Evolutionary conservation across 2,329 filamentous ascomycete species (phyloP).

Genomic region (Fusarium verticillioides): DNA sequence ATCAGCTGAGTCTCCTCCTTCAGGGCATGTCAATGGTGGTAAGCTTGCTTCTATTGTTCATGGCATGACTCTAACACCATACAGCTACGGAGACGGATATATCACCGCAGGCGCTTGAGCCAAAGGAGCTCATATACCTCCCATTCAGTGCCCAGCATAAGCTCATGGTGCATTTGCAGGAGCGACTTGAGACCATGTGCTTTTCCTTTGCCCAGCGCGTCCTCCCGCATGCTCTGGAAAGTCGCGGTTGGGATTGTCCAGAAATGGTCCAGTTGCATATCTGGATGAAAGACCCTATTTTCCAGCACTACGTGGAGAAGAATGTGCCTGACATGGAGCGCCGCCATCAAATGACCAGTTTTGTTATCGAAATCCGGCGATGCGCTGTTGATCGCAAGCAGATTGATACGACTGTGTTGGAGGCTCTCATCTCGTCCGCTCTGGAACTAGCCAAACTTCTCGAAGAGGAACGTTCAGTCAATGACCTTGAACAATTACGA

Average conservation of each 20-base stretch:
- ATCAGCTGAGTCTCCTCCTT: accelerated
- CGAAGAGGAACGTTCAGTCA: accelerated
- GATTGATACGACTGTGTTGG: accelerated
- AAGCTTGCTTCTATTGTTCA: accelerated
- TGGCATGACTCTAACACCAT: accelerated
- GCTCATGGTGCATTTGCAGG: background rate
- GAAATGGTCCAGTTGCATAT: background rate
- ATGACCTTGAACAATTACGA: background rate
- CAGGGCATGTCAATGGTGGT: background rate
- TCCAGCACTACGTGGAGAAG: accelerated
- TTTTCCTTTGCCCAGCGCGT: background rate
- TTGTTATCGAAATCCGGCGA: background rate
- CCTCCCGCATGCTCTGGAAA: background rate
- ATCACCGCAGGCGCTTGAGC: accelerated
- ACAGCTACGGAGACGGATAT: background rate
- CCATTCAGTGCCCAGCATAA: background rate
- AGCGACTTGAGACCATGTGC: background rate
- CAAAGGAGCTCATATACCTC: background rate
- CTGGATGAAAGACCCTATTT: accelerated
- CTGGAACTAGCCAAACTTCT: accelerated
- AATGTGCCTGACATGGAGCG: accelerated
- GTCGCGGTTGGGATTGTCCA: background rate
- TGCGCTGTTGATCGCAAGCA: background rate
- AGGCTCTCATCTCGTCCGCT: background rate
- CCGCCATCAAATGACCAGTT: too few species aligned